Evolutionary conservation across 192 early-diverging fungal species (phyloP).

Genomic region (Martensiomyces pterosporus): DNA sequence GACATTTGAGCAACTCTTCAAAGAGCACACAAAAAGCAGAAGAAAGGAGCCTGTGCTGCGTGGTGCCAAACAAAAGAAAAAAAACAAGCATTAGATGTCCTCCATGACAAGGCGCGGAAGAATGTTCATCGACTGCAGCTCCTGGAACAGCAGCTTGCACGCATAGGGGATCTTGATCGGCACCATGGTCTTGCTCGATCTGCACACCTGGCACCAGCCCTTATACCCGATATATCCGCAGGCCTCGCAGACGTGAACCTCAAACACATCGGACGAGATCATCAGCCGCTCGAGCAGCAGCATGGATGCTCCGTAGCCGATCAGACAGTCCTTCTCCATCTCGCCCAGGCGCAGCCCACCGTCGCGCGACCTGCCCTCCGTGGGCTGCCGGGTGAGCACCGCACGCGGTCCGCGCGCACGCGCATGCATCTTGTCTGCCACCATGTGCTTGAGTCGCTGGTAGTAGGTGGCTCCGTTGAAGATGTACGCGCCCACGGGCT

Average conservation of each 20-base stretch:
- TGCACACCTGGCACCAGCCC: slow-evolving; percentile 92
- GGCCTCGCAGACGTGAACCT: slow-evolving; percentile 82
- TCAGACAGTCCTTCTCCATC: slow-evolving; percentile 98
- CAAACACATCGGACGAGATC: slow-evolving; percentile 90
- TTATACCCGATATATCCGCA: slow-evolving; percentile 90
- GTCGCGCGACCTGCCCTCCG: slow-evolving; percentile 94
- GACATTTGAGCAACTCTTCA: no score
- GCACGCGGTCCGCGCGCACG: slow-evolving; percentile 88
- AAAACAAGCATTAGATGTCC: slow-evolving; percentile 29
- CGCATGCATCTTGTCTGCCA: slow-evolving; percentile 99
- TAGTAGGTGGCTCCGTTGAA: slow-evolving; percentile 97
- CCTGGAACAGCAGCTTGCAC: slow-evolving; percentile 96
- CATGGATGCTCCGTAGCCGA: slow-evolving; percentile 94
- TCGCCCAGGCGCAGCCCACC: slow-evolving; percentile 96
- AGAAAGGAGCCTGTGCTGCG: no score
- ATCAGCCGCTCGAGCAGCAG: slow-evolving; percentile 90
- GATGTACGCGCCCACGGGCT: slow-evolving; percentile 89
- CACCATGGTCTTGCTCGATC: slow-evolving; percentile 76
- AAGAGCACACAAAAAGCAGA: no score
- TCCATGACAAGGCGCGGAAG: slow-evolving; percentile 70
- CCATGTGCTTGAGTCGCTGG: slow-evolving; percentile 99
- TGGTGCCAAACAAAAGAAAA: slow-evolving; percentile 6
- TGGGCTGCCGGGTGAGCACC: slow-evolving; percentile 89
- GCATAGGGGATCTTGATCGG: slow-evolving; percentile 97
- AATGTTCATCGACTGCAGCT: slow-evolving; percentile 95